Conservation (phyloP, 768 basidiomycete species). For the Coprinopsis strossmayeri region DNA sequence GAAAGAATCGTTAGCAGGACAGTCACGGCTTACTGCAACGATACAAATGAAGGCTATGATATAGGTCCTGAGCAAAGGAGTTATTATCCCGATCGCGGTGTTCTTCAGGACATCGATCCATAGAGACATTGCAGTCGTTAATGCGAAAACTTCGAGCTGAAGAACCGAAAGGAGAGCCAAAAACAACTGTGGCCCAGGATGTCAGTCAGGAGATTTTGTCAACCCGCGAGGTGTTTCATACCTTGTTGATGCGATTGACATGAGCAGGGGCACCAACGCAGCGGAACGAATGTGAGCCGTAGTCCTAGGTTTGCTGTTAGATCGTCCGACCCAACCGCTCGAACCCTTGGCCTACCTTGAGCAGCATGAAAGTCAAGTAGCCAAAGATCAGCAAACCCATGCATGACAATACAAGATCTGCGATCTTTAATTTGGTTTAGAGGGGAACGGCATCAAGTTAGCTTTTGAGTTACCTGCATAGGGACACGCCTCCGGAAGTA, state of each 20-base stretch:
- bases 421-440: constrained; percentile 28
- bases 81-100: constrained; percentile 37
- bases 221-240: background rate
- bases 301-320: constrained; percentile 30
- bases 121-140: constrained; percentile 42
- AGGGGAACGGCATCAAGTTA: too few species aligned
- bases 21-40: constrained; percentile 28
- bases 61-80: constrained; percentile 34
- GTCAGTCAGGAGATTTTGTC: background rate
- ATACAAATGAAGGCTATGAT: constrained; percentile 39
- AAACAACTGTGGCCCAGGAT: constrained; percentile 33
- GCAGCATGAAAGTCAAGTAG: constrained; percentile 39
- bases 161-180: constrained; percentile 47
- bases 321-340: background rate
- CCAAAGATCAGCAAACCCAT: constrained; percentile 35
- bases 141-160: constrained; percentile 47
- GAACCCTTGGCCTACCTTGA: constrained; percentile 24
- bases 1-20: background rate
- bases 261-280: constrained; percentile 46
- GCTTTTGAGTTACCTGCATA: constrained; percentile 43
- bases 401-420: constrained; percentile 39
- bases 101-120: constrained; percentile 51
- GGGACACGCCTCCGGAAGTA: constrained; percentile 36
- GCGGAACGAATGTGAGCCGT: constrained; percentile 41
- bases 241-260: constrained; percentile 43